Conservation (phyloP, 1,139 yeast species). For the Yamadazyma diospyri region DNA sequence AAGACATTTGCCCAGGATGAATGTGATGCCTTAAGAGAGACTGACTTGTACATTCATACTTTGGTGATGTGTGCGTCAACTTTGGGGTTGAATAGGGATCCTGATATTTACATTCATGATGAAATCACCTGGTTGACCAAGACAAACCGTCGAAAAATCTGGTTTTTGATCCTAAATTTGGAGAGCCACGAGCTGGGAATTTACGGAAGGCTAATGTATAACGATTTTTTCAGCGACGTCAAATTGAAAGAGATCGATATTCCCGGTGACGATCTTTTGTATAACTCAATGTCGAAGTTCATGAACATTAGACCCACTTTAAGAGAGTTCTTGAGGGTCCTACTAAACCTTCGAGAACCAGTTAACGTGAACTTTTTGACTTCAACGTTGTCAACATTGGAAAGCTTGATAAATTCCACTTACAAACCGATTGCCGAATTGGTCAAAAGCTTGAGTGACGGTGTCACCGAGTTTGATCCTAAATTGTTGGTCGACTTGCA, state of each 20-base stretch:
- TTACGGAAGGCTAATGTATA: slow-evolving; percentile 9
- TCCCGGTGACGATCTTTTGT: slow-evolving; percentile 8
- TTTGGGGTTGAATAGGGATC: slow-evolving; percentile 54
- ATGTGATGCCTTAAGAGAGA: slow-evolving; percentile 31
- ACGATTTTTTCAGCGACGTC: slow-evolving; percentile 10
- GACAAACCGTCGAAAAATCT: slow-evolving; percentile 47
- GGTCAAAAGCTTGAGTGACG: slow-evolving; percentile 1
- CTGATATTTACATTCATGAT: slow-evolving; percentile 28
- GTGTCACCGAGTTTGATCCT: slow-evolving; percentile 1
- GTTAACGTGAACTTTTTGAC: slow-evolving; percentile 10
- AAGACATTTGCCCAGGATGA: slow-evolving; percentile 29
- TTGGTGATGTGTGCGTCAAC: slow-evolving; percentile 47
- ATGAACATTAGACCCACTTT: slow-evolving; percentile 6
- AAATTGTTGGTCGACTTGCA: slow-evolving; percentile 4
- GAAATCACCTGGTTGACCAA: slow-evolving; percentile 24
- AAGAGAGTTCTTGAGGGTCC: slow-evolving; percentile 6
- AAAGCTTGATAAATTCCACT: slow-evolving; percentile 6
- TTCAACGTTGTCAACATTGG: slow-evolving; percentile 10
- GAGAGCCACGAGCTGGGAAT: slow-evolving; percentile 13
- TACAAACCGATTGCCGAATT: slow-evolving; percentile 9
- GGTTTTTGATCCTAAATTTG: slow-evolving; percentile 19
- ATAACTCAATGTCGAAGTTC: slow-evolving; percentile 5
- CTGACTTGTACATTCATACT: slow-evolving; percentile 9
- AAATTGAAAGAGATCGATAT: slow-evolving; percentile 10
- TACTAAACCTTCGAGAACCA: slow-evolving; percentile 11